phyloP scores from a whole-genome alignment of 2,329 filamentous ascomycete genomes.

The Nothophoma quercina region DNA sequence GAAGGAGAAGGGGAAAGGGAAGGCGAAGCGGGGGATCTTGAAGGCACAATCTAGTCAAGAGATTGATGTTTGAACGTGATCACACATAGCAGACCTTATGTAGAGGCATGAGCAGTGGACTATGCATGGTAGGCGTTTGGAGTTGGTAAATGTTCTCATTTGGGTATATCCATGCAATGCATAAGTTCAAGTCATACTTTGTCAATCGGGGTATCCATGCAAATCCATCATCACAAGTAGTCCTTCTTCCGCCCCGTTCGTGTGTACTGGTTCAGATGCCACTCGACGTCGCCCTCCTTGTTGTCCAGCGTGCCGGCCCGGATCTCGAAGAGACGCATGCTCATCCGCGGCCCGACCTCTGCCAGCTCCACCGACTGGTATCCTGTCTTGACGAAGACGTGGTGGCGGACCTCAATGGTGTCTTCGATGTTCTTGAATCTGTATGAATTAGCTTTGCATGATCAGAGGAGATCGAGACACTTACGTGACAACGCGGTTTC shows the following conservation, averaged over 20 bases:
- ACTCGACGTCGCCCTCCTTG: slow-evolving; percentile 94
- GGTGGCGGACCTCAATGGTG: slow-evolving; percentile 87
- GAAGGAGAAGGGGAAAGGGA: slow-evolving; percentile 33
- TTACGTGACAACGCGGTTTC: slow-evolving; percentile 81
- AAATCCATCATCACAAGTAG: slow-evolving; percentile 69
- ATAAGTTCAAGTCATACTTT: not conserved
- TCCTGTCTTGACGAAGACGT: slow-evolving; percentile 92
- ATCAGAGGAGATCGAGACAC: not conserved
- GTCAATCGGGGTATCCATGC: not conserved
- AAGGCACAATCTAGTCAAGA: slow-evolving; percentile 1
- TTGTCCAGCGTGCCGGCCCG: slow-evolving; percentile 89
- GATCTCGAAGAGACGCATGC: slow-evolving; percentile 96
- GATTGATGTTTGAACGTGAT: too few species aligned
- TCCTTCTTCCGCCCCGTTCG: slow-evolving; percentile 95
- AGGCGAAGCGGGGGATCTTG: slow-evolving; percentile 15
- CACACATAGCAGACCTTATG: too few species aligned
- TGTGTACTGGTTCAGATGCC: slow-evolving; percentile 95
- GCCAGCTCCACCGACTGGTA: slow-evolving; percentile 75
- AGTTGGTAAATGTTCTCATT: slow-evolving; percentile 6
- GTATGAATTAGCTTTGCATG: not conserved
- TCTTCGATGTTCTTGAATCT: slow-evolving; percentile 81
- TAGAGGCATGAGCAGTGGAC: not conserved
- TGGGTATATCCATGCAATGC: slow-evolving; percentile 8
- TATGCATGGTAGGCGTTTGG: slow-evolving; percentile 12
- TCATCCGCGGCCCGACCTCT: slow-evolving; percentile 78